phyloP scores from a whole-genome alignment of 305 asterid genomes.

The Rubia peregrina region DNA sequence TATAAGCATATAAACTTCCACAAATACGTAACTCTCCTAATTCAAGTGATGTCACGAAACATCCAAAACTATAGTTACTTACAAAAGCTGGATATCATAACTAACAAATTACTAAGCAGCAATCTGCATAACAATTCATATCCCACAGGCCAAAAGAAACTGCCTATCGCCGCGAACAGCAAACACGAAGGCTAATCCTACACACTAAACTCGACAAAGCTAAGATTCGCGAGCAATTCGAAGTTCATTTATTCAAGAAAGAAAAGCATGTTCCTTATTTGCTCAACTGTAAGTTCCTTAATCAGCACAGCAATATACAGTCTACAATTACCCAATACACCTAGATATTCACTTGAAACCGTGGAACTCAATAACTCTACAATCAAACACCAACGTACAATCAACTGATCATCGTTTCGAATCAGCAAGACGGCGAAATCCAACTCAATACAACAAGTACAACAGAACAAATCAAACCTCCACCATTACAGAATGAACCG shows the following conservation, averaged over 20 bases:
- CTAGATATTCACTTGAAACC: background rate
- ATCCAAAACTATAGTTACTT: background rate
- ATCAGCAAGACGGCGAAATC: constrained; percentile 1
- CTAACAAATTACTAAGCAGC: background rate
- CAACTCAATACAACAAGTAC: background rate
- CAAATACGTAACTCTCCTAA: background rate
- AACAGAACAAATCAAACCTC: background rate
- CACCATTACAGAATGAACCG: constrained; percentile 8
- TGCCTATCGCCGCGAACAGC: background rate
- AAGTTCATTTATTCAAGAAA: background rate
- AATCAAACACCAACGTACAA: background rate
- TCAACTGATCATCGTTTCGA: background rate
- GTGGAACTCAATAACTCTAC: background rate
- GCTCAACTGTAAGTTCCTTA: background rate
- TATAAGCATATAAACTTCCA: background rate
- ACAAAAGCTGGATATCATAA: background rate
- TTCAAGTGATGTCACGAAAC: background rate
- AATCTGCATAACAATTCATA: background rate
- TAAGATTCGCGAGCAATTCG: background rate
- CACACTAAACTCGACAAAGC: background rate
- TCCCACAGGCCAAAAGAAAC: background rate
- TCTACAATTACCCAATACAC: constrained; percentile 4
- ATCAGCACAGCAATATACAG: background rate
- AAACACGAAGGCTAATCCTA: background rate
- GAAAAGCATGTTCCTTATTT: background rate